A percentile compares a stretch with the other conserved stretches of the same genome.
These are phyloP conservation scores for Thymus mandschuricus DNA, from an alignment of 257 asterid species.

Conservation along the genomic window DNA sequence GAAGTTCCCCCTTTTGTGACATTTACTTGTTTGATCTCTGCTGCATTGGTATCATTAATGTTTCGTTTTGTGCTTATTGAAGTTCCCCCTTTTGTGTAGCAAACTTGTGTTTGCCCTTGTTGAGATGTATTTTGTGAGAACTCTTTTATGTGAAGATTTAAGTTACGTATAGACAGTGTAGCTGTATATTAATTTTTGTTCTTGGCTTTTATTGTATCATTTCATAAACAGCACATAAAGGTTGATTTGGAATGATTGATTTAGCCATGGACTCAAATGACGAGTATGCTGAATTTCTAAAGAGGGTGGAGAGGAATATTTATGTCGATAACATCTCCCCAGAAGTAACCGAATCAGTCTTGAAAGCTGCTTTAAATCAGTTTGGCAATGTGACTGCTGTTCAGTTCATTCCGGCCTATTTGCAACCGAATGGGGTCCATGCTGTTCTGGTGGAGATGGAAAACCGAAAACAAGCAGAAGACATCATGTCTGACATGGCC, in stretches of 20 bases:
- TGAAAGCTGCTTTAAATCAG: constrained; percentile 59
- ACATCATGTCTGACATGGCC: constrained; percentile 33
- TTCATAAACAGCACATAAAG: not conserved
- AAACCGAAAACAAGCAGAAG: constrained; percentile 37
- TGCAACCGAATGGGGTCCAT: constrained; percentile 38
- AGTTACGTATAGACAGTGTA: not conserved
- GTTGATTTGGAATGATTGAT: not conserved
- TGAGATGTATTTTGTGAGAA: not conserved
- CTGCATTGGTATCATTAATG: not conserved
- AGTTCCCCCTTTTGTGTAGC: not conserved
- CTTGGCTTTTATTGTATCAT: not conserved
- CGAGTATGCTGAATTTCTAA: constrained; percentile 51
- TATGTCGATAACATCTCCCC: constrained; percentile 52
- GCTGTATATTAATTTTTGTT: not conserved
- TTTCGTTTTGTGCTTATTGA: not conserved
- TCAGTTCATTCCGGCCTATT: constrained; percentile 44
- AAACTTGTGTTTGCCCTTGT: not conserved
- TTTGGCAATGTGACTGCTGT: constrained; percentile 47
- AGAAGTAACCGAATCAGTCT: constrained; percentile 39
- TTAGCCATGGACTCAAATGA: constrained; percentile 41
- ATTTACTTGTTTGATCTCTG: not conserved
- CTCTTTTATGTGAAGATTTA: not conserved
- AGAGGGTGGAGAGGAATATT: constrained; percentile 51
- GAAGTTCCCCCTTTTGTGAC: not conserved
- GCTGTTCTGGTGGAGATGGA: constrained; percentile 62